Percentiles rank a stretch among this genome's conserved stretches.
Evolutionary conservation across 2,329 filamentous ascomycete species (phyloP).

Genomic region (Fusarium praegraminearum): DNA sequence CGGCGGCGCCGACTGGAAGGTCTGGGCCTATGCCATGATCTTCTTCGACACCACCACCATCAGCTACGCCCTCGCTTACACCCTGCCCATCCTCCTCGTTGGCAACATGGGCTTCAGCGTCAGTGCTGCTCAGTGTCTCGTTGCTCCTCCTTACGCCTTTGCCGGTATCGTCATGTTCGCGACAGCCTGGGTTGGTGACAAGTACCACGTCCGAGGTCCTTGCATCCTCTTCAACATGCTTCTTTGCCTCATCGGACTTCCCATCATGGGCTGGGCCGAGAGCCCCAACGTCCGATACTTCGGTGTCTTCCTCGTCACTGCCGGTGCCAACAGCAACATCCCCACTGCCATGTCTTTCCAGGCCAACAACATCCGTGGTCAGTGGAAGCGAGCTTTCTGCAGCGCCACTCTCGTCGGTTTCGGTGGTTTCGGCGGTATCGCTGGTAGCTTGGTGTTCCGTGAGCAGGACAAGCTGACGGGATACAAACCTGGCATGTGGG

Average conservation of each 20-base stretch:
- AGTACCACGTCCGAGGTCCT: conserved; percentile 73
- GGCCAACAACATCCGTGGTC: conserved; percentile 87
- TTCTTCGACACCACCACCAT: conserved; percentile 77
- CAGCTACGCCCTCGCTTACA: conserved; percentile 81
- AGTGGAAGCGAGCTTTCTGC: conserved; percentile 88
- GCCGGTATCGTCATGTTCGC: conserved; percentile 72
- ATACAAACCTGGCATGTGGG: conserved; percentile 67
- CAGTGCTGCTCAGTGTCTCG: conserved; percentile 74
- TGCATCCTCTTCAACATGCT: conserved; percentile 75
- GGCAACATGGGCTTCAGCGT: conserved; percentile 72
- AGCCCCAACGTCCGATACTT: conserved; percentile 73
- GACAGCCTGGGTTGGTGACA: conserved; percentile 74
- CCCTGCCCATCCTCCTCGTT: conserved; percentile 79
- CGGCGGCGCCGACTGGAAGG: conserved; percentile 64
- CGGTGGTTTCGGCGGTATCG: conserved; percentile 83
- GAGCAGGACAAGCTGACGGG: conserved; percentile 62
- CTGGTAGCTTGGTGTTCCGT: conserved; percentile 79
- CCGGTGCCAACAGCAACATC: conserved; percentile 82
- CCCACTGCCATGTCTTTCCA: conserved; percentile 82
- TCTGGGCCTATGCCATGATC: conserved; percentile 72
- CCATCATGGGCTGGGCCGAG: conserved; percentile 76
- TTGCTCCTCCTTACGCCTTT: conserved; percentile 76
- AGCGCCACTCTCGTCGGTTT: conserved; percentile 81
- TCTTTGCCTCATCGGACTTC: conserved; percentile 75
- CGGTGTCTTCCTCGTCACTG: conserved; percentile 80